phyloP scores from a whole-genome alignment of 2,329 filamentous ascomycete genomes.

The Aspergillus alliaceus region DNA sequence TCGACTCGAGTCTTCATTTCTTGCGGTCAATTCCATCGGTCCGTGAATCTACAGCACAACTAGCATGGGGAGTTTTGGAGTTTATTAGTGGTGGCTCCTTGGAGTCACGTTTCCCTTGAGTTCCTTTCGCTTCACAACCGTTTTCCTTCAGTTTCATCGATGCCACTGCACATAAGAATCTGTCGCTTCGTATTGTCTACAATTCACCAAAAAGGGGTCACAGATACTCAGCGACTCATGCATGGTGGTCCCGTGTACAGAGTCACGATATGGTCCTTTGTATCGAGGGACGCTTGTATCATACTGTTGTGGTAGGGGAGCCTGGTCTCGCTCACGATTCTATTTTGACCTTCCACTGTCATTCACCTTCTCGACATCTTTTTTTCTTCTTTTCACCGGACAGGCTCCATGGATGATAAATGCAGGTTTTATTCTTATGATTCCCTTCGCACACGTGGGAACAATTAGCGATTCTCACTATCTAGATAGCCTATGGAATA shows the following conservation, averaged over 20 bases:
- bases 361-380: neutral
- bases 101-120: neutral
- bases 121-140: neutral
- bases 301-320: neutral
- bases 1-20: neutral
- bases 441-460: neutral
- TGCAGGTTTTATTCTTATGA: neutral
- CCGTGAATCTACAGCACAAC: neutral
- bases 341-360: neutral
- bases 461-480: neutral
- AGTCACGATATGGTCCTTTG: neutral
- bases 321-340: neutral
- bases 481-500: neutral
- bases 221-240: neutral
- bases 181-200: neutral
- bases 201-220: neutral
- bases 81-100: neutral
- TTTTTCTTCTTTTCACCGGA: neutral
- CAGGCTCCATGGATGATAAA: conserved; percentile 1
- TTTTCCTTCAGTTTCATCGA: neutral
- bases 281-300: neutral
- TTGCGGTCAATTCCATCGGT: neutral
- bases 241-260: conserved; percentile 1
- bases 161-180: neutral
- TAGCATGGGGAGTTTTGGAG: conserved; percentile 1